phyloP scores from a whole-genome alignment of 768 basidiomycete species.

The Auriscalpium vulgare region DNA sequence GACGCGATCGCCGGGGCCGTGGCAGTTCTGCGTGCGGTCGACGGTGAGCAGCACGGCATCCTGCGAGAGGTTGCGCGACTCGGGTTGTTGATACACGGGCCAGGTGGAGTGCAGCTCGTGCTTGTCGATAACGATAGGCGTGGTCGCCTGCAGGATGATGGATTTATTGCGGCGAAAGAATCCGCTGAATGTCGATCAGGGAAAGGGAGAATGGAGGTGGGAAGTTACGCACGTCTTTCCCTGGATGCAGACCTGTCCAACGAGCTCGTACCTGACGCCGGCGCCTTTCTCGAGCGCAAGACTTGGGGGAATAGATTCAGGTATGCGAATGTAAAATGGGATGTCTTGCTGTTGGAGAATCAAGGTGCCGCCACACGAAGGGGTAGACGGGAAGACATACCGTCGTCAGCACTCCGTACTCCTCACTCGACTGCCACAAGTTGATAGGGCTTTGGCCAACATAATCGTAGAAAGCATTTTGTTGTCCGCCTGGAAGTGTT shows the following conservation, averaged over 20 bases:
- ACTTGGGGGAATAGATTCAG: constrained; percentile 85
- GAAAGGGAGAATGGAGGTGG: not conserved
- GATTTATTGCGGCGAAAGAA: constrained; percentile 79
- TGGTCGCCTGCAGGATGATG: constrained; percentile 54
- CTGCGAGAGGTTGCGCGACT: constrained; percentile 54
- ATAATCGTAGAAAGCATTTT: constrained; percentile 69
- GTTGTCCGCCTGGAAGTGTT: constrained; percentile 59
- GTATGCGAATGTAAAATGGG: constrained; percentile 85
- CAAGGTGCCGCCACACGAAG: no score
- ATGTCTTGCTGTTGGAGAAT: constrained; percentile 60
- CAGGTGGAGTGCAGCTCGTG: constrained; percentile 91
- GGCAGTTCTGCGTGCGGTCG: constrained; percentile 70
- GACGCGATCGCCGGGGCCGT: constrained; percentile 80
- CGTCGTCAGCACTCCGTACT: constrained; percentile 60
- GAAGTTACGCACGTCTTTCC: constrained; percentile 62
- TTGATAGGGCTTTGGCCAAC: constrained; percentile 78
- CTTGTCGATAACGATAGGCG: constrained; percentile 80
- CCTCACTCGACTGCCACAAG: constrained; percentile 75
- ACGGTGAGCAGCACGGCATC: constrained; percentile 72
- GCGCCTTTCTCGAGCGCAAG: constrained; percentile 73
- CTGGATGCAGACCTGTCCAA: constrained; percentile 79
- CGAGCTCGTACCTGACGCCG: constrained; percentile 84
- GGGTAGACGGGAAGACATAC: constrained; percentile 30
- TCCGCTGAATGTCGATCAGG: constrained; percentile 38
- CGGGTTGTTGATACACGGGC: constrained; percentile 81